Percentiles rank a stretch among this genome's conserved stretches.
phyloP scores from a whole-genome alignment of 495 filamentous ascomycete species.

The Mytilinidion resinicola region DNA sequence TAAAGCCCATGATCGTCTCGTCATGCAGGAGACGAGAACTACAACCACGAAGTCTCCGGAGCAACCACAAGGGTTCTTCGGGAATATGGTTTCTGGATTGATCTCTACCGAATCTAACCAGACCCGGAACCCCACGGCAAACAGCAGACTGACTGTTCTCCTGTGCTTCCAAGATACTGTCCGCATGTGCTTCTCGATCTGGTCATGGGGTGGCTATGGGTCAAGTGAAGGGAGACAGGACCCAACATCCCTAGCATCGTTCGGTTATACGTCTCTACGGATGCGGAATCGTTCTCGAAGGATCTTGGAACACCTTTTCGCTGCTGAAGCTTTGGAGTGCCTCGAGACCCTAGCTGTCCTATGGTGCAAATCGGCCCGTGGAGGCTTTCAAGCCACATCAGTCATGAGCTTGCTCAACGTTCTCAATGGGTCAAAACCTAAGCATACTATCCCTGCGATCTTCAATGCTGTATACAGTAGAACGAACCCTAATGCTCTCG shows the following conservation, averaged over 20 bases:
- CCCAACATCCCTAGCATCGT: constrained; percentile 67
- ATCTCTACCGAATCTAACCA: constrained; percentile 75
- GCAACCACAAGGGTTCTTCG: constrained; percentile 85
- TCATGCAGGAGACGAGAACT: constrained; percentile 64
- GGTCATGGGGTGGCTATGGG: constrained; percentile 80
- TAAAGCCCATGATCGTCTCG: constrained; percentile 74
- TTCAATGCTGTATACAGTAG: constrained; percentile 96
- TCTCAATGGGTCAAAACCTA: constrained; percentile 83
- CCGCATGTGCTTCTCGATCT: constrained; percentile 83
- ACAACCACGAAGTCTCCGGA: constrained; percentile 70
- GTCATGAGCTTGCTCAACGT: constrained; percentile 84
- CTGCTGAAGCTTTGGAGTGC: constrained; percentile 90
- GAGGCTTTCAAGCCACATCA: constrained; percentile 33
- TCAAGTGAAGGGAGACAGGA: constrained; percentile 53
- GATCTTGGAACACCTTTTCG: constrained; percentile 86
- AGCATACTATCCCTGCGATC: constrained; percentile 89
- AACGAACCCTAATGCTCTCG: constrained; percentile 75
- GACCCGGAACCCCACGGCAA: constrained; percentile 70
- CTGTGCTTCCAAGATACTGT: constrained; percentile 97
- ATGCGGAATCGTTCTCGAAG: constrained; percentile 84
- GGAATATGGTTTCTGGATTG: constrained; percentile 92
- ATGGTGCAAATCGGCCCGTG: constrained; percentile 53
- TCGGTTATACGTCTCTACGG: constrained; percentile 78
- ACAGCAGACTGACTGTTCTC: constrained; percentile 85
- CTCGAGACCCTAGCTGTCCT: constrained; percentile 82